Percentiles rank a stretch among this genome's conserved stretches.
These are phyloP conservation scores for Crithidia sp. DNA, from an alignment of 208 protist genomes.

Conservation along the genomic window DNA sequence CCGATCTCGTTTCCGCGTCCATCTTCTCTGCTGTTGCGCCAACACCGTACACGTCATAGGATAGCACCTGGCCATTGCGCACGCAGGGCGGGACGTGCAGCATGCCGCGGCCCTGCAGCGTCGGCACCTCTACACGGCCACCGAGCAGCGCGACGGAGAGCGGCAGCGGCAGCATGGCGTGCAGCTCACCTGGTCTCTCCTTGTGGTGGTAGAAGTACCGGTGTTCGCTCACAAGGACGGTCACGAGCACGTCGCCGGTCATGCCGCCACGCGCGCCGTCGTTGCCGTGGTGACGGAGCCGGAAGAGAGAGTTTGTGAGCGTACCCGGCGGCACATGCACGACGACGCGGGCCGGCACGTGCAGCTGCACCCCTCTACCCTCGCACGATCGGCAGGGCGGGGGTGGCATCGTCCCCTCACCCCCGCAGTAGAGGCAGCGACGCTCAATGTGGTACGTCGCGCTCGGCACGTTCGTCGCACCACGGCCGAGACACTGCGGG, in stretches of 20 bases:
- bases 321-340: conserved; percentile 51
- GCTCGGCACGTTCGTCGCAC: conserved; percentile 66
- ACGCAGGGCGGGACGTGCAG: conserved; percentile 80
- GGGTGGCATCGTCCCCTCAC: conserved; percentile 65
- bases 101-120: conserved; percentile 32
- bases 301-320: conserved; percentile 43
- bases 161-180: conserved; percentile 82
- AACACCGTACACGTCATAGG: conserved; percentile 44
- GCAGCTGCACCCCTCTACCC: conserved; percentile 60
- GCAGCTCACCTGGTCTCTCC: conserved; percentile 41
- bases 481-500: conserved; percentile 83
- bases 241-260: conserved; percentile 78
- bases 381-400: conserved; percentile 65
- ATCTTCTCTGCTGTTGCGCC: too few species aligned
- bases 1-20: neutral
- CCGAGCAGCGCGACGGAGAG: conserved; percentile 80
- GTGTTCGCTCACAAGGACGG: conserved; percentile 74
- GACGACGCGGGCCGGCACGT: conserved; percentile 31
- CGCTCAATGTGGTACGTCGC: conserved; percentile 90
- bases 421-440: conserved; percentile 75
- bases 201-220: conserved; percentile 66
- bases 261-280: conserved; percentile 82
- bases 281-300: conserved; percentile 71
- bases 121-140: conserved; percentile 69
- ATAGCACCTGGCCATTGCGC: conserved; percentile 70